Evolutionary conservation across 176 grass and related monocot genomes (phyloP).

Genomic region (Ampelocalamus luodianensis): DNA sequence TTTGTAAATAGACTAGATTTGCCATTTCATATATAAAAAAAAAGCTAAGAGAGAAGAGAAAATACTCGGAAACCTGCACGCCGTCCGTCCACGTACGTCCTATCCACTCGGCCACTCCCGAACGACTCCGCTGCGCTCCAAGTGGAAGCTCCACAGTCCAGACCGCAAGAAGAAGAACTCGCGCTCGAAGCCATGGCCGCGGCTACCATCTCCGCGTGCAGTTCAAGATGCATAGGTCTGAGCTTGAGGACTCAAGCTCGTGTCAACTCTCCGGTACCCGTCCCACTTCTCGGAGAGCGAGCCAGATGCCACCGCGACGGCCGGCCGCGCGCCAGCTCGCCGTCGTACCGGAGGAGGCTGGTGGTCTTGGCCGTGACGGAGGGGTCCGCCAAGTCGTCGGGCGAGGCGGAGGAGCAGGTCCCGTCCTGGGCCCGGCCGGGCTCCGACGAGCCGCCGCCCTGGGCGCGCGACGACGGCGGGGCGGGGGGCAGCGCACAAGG

Average conservation of each 20-base stretch:
- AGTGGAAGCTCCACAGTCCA: background rate
- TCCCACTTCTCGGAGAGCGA: background rate
- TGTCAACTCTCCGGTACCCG: background rate
- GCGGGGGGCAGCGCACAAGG: conserved; percentile 20
- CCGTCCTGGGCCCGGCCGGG: conserved; percentile 80
- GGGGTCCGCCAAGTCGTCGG: conserved; percentile 60
- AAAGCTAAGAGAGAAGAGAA: no score
- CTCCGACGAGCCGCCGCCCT: conserved; percentile 81
- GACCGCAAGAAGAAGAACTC: conserved; percentile 13
- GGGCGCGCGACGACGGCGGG: conserved; percentile 58
- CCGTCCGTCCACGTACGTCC: no score
- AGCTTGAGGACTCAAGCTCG: background rate
- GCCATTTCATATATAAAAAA: no score
- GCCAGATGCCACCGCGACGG: background rate
- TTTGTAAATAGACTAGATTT: no score
- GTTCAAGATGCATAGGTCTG: background rate
- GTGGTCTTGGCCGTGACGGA: conserved; percentile 54
- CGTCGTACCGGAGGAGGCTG: conserved; percentile 24
- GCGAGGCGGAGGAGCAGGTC: conserved; percentile 66
- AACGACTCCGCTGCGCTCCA: no score
- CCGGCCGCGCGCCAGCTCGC: background rate
- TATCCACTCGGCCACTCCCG: no score
- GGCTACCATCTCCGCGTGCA: conserved; percentile 21
- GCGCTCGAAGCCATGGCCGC: background rate
- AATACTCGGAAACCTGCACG: no score